Evolutionary conservation across 192 early-diverging fungal genomes (phyloP), one percentile per base, ranked within the genome.

Genomic region (Mortierella antarctica): DNA sequence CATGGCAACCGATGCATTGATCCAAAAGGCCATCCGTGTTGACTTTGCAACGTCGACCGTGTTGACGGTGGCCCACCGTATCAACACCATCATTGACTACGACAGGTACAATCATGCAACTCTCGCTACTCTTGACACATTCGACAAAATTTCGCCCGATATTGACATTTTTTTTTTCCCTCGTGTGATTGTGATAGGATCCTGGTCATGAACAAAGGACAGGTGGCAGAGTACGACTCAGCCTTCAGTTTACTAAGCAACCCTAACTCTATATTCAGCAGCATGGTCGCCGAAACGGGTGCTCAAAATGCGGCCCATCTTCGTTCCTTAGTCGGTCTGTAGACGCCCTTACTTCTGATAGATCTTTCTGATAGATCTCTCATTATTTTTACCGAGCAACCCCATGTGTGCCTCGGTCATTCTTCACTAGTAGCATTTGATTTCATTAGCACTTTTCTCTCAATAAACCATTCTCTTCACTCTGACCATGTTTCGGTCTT

Each of bases 251-350:
- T 98, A 41, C 80, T 98, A 50, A 85, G 85, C 21, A 83, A 86
- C 12, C 57, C 79, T 0, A 83, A 88, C 13, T 91, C 92, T n/a
- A 55, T 88, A 18, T 97, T 98, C 70, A 61, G 84, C 13, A 84
- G 85, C 59, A 95, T 98, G 92, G 94, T 92, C 62, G 84, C 86
- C 39, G 90, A 92, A 57, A 93, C 95, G 40, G 96, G 95, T 6
- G 92, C 54, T 8, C 69, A 80, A 47, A 80, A 80, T 21, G 77
- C 77, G 13, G 50, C 14, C 12, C 70, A 80, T 68, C 70, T 80
- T 47, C 57, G 70, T 1, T 44, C 70, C 10, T 48, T 80, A 18
- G 77, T 65, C 9, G 77, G 77, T 8, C 51, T 78, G 10, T 78
- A 64, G 21, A 62, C 9, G 49, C 2, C 17, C 9, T 31, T 51